Percentiles rank a stretch among this genome's conserved stretches.
Conservation (phyloP, 495 filamentous ascomycete genomes). For the Talaromyces wortmannii region DNA sequence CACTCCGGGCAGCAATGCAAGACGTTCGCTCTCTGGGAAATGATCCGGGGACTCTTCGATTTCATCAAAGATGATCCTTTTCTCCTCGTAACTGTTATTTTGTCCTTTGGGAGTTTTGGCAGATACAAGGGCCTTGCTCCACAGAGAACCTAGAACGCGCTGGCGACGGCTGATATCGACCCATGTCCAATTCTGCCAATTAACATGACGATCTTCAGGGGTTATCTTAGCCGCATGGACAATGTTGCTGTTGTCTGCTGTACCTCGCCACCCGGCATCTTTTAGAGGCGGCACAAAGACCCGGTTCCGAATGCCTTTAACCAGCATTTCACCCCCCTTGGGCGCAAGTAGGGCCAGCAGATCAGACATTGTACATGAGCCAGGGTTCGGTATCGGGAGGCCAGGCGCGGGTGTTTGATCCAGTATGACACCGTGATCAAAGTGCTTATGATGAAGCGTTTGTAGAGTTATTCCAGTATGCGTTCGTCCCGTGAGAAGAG, state of each 20-base stretch:
- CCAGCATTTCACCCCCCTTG: constrained; percentile 53
- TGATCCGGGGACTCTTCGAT: constrained; percentile 26
- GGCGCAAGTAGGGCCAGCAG: constrained; percentile 31
- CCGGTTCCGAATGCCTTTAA: constrained; percentile 47
- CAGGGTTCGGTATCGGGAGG: constrained; percentile 38
- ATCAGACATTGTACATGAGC: constrained; percentile 33
- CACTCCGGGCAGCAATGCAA: constrained; percentile 25
- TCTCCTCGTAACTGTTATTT: constrained; percentile 17
- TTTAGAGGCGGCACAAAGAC: constrained; percentile 59
- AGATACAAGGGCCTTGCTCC: constrained; percentile 36
- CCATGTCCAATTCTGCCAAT: constrained; percentile 44
- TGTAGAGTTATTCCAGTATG: constrained; percentile 74
- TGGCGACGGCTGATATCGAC: constrained; percentile 40
- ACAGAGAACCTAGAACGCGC: constrained; percentile 47
- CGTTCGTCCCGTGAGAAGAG: constrained; percentile 51
- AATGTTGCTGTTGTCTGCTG: constrained; percentile 8
- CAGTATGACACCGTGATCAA: constrained; percentile 74
- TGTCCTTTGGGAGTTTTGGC: constrained; percentile 9
- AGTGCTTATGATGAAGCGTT: constrained; percentile 65
- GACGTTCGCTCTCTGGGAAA: constrained; percentile 14
- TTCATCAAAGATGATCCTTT: constrained; percentile 32
- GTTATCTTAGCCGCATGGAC: constrained; percentile 46
- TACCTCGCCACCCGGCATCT: constrained; percentile 27
- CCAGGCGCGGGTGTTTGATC: constrained; percentile 55
- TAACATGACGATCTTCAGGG: constrained; percentile 43